These are phyloP conservation scores for Fusarium compactum DNA, from an alignment of 2,329 filamentous ascomycete genomes.

Conservation along the genomic window DNA sequence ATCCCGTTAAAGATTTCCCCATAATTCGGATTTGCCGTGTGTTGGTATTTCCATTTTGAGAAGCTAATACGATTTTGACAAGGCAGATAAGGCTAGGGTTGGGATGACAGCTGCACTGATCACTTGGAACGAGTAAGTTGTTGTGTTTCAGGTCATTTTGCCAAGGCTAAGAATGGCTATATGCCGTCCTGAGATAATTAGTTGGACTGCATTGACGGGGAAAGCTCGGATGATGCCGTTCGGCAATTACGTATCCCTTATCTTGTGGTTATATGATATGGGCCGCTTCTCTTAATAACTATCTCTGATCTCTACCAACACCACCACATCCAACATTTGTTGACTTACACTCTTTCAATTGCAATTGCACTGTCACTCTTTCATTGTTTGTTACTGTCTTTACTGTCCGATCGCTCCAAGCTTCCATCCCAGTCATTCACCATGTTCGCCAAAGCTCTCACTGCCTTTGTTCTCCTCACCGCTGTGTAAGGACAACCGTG, in stretches of 20 bases:
- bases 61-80: not conserved
- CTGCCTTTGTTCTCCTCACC: conserved; percentile 23
- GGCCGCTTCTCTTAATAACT: not conserved
- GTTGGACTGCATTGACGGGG: not conserved
- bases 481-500: conserved; percentile 25
- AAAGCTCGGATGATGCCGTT: not conserved
- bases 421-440: not conserved
- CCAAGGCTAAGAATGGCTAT: not conserved
- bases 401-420: not conserved
- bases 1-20: not conserved
- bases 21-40: not conserved
- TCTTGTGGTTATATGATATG: not conserved
- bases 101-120: not conserved
- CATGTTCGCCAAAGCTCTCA: conserved; percentile 35
- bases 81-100: not conserved
- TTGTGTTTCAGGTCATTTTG: conserved; percentile 19
- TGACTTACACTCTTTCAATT: conserved; percentile 18
- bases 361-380: conserved; percentile 5
- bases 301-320: not conserved
- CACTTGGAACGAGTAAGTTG: not conserved
- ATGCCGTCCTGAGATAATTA: not conserved
- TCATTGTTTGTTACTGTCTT: not conserved
- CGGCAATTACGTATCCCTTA: not conserved
- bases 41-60: not conserved
- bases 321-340: not conserved